Base-by-base conservation (phyloP, 176 grass and related monocot species). In the Oryza officinalis region DNA sequence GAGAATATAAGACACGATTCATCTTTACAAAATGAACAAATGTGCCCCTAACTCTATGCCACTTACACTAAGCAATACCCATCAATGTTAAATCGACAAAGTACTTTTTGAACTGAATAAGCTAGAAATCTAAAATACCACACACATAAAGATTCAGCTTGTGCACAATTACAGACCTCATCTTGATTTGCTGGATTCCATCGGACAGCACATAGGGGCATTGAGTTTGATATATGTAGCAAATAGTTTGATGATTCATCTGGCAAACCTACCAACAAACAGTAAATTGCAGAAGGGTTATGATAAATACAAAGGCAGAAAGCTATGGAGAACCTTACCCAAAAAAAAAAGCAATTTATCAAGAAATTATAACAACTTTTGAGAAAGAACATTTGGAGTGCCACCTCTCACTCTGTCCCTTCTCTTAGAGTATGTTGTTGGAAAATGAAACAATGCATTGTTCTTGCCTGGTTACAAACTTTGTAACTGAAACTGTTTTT, bases 171-270 rank as follows among this genome's bases (percentile, higher is more conserved):
- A 35, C 70, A 15, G 63, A 97, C 96, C 96, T 98, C 96, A 45
- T 98, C 92, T 98, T 98, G 92, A 92, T 98, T 95, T 81, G 52
- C 91, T 65, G 95, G 95, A 82, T 98, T 98, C 95, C 95, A 98
- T 45, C 80, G 80, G 71, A 98, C 81, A 80, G 85, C 81, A 85
- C 89, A 70, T 67, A 98, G 80, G 70, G 85, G 54, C 41, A 75
- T 61, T 15, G 2, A 6, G 64, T 71, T 84, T 32, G 88, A 28
- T 81, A 98, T 83, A 86, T 98, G 92, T 41, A 98, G 82, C 75
- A 98, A 61, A 88, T 83, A 88, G 52, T 93, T 93, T 75, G 79
- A 83, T 73, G 86, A 83, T 28, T 93, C 80, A 81, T 89, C 83
- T 27, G 40, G 63, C 64, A 77, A 83, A 87, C 87, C 92, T 98